These are phyloP conservation scores for Tolypocladium inflatum DNA, from an alignment of 2,329 filamentous ascomycete species.

Conservation along the genomic window DNA sequence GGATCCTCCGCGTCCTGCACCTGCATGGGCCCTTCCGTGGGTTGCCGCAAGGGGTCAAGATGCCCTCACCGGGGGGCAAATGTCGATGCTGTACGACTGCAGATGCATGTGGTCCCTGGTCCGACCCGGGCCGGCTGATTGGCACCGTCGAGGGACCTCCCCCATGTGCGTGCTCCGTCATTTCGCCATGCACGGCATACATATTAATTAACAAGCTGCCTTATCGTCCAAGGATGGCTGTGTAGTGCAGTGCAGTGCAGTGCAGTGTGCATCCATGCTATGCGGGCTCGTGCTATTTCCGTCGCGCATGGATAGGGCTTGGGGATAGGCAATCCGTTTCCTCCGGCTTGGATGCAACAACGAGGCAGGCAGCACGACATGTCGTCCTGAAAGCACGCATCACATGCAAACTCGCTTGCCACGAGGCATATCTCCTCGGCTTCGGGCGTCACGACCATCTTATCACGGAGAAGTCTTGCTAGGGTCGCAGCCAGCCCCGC, in stretches of 20 bases:
- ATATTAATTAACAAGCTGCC: background rate
- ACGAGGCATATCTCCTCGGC: background rate
- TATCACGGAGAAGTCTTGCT: background rate
- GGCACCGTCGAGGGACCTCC: background rate
- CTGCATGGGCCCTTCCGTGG: background rate
- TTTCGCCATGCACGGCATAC: background rate
- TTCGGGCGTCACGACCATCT: background rate
- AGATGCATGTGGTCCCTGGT: background rate
- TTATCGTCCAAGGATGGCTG: background rate
- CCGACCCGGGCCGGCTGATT: background rate
- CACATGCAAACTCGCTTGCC: background rate
- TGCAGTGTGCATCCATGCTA: background rate
- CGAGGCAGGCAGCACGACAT: background rate
- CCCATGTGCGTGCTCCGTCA: background rate
- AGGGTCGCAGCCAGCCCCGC: background rate
- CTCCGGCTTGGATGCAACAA: background rate
- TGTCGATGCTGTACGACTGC: background rate
- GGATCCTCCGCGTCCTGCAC: background rate
- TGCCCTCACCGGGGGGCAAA: too few species aligned
- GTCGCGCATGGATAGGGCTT: background rate
- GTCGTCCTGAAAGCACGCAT: background rate
- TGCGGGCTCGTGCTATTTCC: background rate
- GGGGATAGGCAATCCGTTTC: background rate
- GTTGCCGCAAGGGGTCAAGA: background rate
- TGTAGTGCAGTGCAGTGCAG: background rate